Evolutionary conservation across 139 green algal species (phyloP), one percentile per base, ranked within the genome.

Genomic region (Chlamydomonas sp.): DNA sequence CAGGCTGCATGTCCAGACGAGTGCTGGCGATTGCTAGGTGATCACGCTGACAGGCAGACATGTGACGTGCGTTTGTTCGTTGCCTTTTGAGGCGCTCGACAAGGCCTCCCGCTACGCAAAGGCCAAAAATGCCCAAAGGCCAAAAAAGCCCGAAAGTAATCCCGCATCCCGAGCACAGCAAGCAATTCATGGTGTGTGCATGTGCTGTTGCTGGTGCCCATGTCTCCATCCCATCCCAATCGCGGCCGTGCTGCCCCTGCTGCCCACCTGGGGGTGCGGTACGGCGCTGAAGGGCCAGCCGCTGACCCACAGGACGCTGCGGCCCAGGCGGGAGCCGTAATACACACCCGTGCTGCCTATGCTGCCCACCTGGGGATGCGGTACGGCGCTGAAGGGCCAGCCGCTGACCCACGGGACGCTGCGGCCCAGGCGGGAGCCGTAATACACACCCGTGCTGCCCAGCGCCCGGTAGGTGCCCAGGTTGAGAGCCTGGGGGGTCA

Each of bases 211-310:
- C 31, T 49, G 31, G 31, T 49, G 31, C 31, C 31, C 31, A 49
- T 49, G 31, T 49, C 31, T 49, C 31, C 31, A 49, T 49, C 31
- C 31, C 31, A 49, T 49, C 31, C 31, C 31, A 49, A 49, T 49
- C 31, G 49, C 66, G 96, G 90, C 31, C 31, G 31, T 49, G 31
- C 31, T 49, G 31, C 31, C 31, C 31, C 31, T 49, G 60, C 89
- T 93, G 15, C 96, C 96, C 0, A 97, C 90, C 85, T 98, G 96
- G 2, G 96, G 96, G 87, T 98, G 96, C 1, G 72, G 63, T n/a
- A 96, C 88, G 2, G 94, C 78, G 75, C 91, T 93, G 89, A 98
- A 98, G 9, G 96, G 96, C 87, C 96, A 98, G 57, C 93, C 96
- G 7, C 80, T 88, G 16, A 95, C 90, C 96, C 96, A 98, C 10